Percentiles rank a stretch among this genome's conserved stretches.
These are phyloP conservation scores for Alternaria burnsii DNA, from an alignment of 2,329 filamentous ascomycete species.

Conservation along the genomic window DNA sequence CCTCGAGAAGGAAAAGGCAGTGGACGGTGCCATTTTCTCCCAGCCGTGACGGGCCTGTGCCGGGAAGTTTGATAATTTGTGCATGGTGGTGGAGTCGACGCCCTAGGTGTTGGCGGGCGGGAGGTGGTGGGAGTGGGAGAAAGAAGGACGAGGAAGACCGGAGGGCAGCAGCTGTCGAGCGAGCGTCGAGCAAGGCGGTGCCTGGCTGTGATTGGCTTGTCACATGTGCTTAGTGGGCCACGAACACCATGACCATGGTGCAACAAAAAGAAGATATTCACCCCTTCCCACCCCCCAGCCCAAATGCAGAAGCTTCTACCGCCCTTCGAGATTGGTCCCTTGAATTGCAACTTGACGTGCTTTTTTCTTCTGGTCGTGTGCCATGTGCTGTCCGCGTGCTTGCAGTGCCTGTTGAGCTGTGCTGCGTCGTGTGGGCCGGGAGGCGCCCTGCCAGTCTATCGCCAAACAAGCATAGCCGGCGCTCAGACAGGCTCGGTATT, in stretches of 20 bases:
- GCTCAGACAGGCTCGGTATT: conserved; percentile 17
- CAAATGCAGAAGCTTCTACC: background rate
- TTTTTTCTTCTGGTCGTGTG: conserved; percentile 6
- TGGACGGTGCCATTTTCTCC: conserved; percentile 70
- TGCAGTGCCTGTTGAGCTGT: conserved; percentile 19
- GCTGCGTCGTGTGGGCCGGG: conserved; percentile 13
- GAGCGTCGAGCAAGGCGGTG: conserved; percentile 18
- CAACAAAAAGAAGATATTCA: conserved; percentile 10
- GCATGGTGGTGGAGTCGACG: conserved; percentile 59
- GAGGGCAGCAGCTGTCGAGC: conserved; percentile 24
- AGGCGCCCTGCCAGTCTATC: conserved; percentile 18
- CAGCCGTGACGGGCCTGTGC: conserved; percentile 72
- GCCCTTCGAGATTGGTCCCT: conserved; percentile 1
- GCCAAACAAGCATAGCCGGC: conserved; percentile 18
- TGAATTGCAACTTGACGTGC: background rate
- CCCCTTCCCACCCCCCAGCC: conserved; percentile 1
- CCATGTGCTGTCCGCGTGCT: conserved; percentile 4
- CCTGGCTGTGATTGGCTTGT: conserved; percentile 14
- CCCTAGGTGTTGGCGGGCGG: conserved; percentile 41
- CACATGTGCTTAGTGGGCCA: background rate
- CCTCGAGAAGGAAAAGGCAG: conserved; percentile 69
- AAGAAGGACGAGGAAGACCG: conserved; percentile 27
- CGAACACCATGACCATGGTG: conserved; percentile 10
- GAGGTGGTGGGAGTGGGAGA: conserved; percentile 31
- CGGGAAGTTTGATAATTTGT: conserved; percentile 74